Evolutionary conservation across 2,329 filamentous ascomycete genomes (phyloP).

Genomic region (Pezicula rhizophila): DNA sequence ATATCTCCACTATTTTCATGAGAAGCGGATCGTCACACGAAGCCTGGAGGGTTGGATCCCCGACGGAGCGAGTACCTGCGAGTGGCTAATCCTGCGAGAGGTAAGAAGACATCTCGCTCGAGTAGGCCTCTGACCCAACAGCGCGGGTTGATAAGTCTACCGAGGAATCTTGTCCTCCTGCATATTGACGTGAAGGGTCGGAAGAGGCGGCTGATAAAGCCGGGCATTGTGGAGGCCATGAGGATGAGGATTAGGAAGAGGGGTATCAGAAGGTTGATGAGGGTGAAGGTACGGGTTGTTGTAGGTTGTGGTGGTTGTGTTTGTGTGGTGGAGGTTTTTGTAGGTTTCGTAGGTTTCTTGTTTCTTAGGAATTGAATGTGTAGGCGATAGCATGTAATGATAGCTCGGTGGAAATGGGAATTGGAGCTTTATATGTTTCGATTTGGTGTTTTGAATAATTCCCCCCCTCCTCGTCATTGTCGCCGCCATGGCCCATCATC

Average conservation of each 20-base stretch:
- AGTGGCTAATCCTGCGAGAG: too few species aligned
- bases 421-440: neutral
- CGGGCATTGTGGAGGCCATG: slow-evolving; percentile 44
- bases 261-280: slow-evolving; percentile 6
- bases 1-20: too few species aligned
- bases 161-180: too few species aligned
- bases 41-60: too few species aligned
- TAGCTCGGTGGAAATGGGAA: too few species aligned
- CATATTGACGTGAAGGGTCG: slow-evolving; percentile 58
- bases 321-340: neutral
- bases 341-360: neutral
- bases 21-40: too few species aligned
- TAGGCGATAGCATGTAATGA: neutral
- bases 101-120: too few species aligned
- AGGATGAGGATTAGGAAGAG: slow-evolving; percentile 23
- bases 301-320: neutral
- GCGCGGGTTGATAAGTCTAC: too few species aligned
- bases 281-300: slow-evolving; percentile 3
- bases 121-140: too few species aligned
- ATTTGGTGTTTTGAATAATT: neutral
- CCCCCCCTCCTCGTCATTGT: too few species aligned
- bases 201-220: slow-evolving; percentile 56
- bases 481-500: too few species aligned
- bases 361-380: neutral
- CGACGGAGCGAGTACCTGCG: too few species aligned